Evolutionary conservation across 345 rosid species (phyloP), one percentile per base, ranked within the genome.

Genomic region (Melaleuca alternifolia): DNA sequence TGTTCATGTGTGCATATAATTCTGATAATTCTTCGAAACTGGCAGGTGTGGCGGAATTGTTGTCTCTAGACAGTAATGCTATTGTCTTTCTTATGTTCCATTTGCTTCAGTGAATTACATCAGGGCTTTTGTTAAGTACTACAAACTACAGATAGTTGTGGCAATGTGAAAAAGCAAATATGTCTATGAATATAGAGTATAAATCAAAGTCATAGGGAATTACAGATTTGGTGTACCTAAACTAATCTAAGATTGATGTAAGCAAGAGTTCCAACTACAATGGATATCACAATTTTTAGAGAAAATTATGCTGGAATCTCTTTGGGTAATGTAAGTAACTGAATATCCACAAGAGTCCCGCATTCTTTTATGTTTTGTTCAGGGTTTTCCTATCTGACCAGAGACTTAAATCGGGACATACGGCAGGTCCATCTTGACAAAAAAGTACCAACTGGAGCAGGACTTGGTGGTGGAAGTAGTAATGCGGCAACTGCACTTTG

Each of bases 401-500:
- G 46, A 16, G 79, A 71, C 79, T 18, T 48, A 9, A 71, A 71
- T 71, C 37, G 44, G 79, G 24, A 71, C 28, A 48, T 14, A 82
- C 87, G 86, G 88, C 91, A 96, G 99, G 91, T 96, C 89, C 99
- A 97, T 90, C 92, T 97, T 85, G 98, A 96, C 86, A 96, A 97
- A 90, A 94, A 91, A 87, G 97, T 95, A 87, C 99, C 99, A 30
- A 94, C 96, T 1, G 99, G 99, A 50, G 99, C 98, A 50, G 99
- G 99, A 50, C 98, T 97, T 59, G 99, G 98, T 76, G 99, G 99
- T 90, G 99, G 99, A 87, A 96, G 98, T 89, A 94, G 99, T 90
- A 96, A 97, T 92, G 99, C 99, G 85, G 99, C 99, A 59, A 97
- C 99, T 50, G 99, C 99, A 46, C 96, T 97, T 51, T 97, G 99